Conservation (phyloP, 148 eudicot genomes). For the Silene conica region DNA sequence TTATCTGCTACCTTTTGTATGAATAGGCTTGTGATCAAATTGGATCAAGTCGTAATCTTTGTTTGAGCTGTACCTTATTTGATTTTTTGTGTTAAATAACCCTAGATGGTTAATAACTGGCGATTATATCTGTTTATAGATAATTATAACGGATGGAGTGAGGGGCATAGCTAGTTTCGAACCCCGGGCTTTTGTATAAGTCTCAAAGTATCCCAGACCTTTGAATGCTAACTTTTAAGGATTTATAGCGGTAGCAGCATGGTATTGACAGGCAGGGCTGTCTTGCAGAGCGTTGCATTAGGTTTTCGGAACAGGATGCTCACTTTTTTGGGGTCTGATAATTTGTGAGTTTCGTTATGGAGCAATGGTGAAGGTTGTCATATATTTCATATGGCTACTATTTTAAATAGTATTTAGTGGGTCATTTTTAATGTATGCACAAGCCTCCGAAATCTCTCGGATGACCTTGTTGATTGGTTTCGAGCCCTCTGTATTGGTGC, state of each 20-base stretch:
- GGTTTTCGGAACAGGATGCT: not conserved
- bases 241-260: not conserved
- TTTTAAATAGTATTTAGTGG: not conserved
- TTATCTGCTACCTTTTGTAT: too few relatives aligned
- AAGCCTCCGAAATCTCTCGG: too few relatives aligned
- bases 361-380: not conserved
- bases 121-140: not conserved
- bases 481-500: not conserved
- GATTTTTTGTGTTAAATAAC: not conserved
- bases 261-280: not conserved
- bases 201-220: not conserved
- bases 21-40: not conserved
- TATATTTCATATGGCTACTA: too few relatives aligned
- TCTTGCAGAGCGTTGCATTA: not conserved
- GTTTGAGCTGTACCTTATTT: not conserved
- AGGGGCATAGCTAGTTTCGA: not conserved
- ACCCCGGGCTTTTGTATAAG: not conserved
- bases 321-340: not conserved
- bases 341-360: not conserved
- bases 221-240: not conserved
- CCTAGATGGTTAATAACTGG: not conserved
- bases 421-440: slow-evolving; percentile 1
- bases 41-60: not conserved
- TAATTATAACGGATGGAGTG: not conserved
- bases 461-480: not conserved